Base-by-base conservation (phyloP, 306 rosid genomes). In the Prunus padus region DNA sequence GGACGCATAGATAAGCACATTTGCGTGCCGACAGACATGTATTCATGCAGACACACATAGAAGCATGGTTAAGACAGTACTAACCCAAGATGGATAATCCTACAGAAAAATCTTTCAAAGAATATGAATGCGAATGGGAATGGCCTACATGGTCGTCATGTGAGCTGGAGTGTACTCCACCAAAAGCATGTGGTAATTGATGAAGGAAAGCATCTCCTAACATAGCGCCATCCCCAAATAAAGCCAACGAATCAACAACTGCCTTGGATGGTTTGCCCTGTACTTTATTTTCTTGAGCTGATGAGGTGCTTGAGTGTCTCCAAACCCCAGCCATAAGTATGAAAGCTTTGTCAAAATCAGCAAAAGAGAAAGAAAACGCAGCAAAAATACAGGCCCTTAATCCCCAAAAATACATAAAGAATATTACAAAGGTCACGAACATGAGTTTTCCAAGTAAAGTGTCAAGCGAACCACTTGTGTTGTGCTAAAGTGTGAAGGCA, bases 141-240 rank as follows among this genome's bases (percentile, higher is more conserved):
- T 89, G 91, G 19, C 81, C 82, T 7, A 11, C 87, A 79, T 92
- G 90, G 77, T 78, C 75, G 74, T 78, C 84, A 28, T 88, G 91
- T 7, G 87, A 83, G 80, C 87, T 90, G 23, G 94, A 84, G 76
- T 88, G 92, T 76, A 76, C 88, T 15, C 89, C 95, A 71, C 95
- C 98, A 86, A 94, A 90, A 67, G 98, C 98, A 85, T 94, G 98
- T 0, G 98, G 98, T 78, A 94, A 72, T 80, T 94, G 98, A 87
- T 94, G 98, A 84, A 94, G 97, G 84, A 94, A 94, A 72, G 98
- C 97, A 84, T 94, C 98, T 49, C 98, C 98, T 76, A 94, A 74
- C 98, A 94, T 94, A 56, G 98, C 98, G 46, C 98, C 98, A 67
- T 97, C 98, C 98, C 97, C 98, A 84, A 95, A 95, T 83, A 92